Conservation (phyloP, 257 asterid genomes). For the Lycium barbarum region DNA sequence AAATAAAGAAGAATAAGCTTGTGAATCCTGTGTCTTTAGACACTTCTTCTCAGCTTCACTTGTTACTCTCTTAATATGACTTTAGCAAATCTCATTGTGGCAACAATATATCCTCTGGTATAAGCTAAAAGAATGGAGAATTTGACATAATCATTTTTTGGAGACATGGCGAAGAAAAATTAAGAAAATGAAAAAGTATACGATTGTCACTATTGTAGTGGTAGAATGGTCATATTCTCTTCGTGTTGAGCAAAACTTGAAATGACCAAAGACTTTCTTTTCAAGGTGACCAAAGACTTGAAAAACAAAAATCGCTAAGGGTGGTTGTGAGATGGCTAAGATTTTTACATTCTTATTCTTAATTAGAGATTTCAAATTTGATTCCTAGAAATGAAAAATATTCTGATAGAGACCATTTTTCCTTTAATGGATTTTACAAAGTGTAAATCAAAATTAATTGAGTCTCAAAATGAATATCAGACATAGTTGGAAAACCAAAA, state of each 20-base stretch:
- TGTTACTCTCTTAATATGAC: no score
- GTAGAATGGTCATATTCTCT: conserved; percentile 11
- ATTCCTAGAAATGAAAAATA: neutral
- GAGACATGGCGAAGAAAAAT: no score
- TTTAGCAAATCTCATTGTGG: no score
- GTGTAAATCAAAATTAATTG: neutral
- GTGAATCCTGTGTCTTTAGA: neutral
- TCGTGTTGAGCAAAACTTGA: neutral
- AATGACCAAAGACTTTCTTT: conserved; percentile 5
- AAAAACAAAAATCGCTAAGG: neutral
- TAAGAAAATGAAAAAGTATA: no score
- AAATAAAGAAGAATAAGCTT: neutral
- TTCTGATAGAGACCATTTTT: neutral
- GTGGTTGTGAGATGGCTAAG: neutral
- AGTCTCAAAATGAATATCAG: neutral
- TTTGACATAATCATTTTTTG: no score
- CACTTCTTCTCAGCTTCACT: no score
- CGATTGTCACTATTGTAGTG: no score
- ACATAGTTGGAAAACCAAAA: neutral
- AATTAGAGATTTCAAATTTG: neutral
- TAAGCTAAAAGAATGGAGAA: no score
- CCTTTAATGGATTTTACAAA: neutral
- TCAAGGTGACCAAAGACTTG: neutral
- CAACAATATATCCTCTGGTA: no score
- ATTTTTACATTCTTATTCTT: neutral